Base-by-base conservation (phyloP, 306 rosid species). In the Gastrolobium villosum region DNA sequence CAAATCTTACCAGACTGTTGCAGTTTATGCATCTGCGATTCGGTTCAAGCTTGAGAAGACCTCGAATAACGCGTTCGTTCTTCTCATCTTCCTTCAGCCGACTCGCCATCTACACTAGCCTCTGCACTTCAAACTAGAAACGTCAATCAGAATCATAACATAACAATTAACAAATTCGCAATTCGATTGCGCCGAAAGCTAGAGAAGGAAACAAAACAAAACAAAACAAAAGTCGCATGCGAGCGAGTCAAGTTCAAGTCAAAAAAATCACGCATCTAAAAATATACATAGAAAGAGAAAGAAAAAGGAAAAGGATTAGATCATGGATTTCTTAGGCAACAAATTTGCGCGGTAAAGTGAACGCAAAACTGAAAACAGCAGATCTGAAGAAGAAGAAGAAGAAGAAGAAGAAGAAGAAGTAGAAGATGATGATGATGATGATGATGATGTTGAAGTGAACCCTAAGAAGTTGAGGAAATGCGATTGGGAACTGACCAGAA, bases 1-100 rank as follows among this genome's bases (percentile, higher is more conserved):
- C 30, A 46, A 44, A 50, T 46, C 53, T 60, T 88, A 95, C 99
- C 91, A 88, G 44, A 83, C 97, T 88, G 78, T 91, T 90, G 79
- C 99, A 95, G 87, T 95, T 95, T 78, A 92, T 92, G 80, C 99
- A 95, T 84, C 96, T 88, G 6, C 92, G 92, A 79, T 95, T 95
- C 64, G 86, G 90, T 1, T 81, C 86, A 56, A 89, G 97, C 82
- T 91, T 95, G 40, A 92, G 96, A 74, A 95, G 94, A 63, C 94
- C 93, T 7, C 99, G 98, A 82, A 95, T 92, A 60, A 80, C 87
- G 52, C 94, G 89, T 77, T 95, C 99, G 72, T 95, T 89, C 70
- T 84, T 91, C 86, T 92, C 98, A 8, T 95, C 99, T 84, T 95
- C 98, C 84, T 81, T 95, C 65, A 90, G 52, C 62, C 91, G 91